Conservation (phyloP, 768 basidiomycete species). For the Lentinus brumalis region DNA sequence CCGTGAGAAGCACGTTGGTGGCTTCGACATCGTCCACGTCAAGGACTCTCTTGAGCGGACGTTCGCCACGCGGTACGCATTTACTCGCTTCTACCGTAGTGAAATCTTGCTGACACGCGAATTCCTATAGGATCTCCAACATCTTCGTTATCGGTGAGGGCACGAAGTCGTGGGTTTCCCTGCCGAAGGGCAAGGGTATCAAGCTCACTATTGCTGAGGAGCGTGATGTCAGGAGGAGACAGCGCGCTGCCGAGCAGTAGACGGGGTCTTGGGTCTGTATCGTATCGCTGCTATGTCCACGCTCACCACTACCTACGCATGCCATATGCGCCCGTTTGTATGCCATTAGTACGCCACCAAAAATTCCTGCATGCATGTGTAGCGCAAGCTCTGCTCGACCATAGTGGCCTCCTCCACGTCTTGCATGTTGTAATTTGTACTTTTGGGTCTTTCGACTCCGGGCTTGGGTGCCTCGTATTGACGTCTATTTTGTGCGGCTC, state of each 20-base stretch:
- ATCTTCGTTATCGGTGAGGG: conserved; percentile 99
- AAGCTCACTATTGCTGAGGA: conserved; percentile 98
- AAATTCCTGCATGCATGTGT: conserved; percentile 28
- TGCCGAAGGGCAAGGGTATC: conserved; percentile 97
- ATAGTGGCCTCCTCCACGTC: background rate
- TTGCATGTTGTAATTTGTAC: background rate
- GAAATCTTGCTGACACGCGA: background rate
- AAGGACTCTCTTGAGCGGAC: conserved; percentile 94
- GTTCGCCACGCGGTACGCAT: conserved; percentile 91
- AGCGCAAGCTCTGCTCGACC: background rate
- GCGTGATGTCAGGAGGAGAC: conserved; percentile 88
- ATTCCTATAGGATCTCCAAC: conserved; percentile 77
- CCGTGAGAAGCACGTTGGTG: conserved; percentile 96
- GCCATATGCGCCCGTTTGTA: conserved; percentile 33
- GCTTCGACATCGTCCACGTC: conserved; percentile 98
- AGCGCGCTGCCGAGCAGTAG: conserved; percentile 69
- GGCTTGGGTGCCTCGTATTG: too few relatives aligned
- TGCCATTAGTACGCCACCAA: conserved; percentile 31
- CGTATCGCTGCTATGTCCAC: conserved; percentile 20
- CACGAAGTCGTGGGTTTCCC: conserved; percentile 92
- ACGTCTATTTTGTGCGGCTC: too few relatives aligned
- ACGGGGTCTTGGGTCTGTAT: conserved; percentile 25
- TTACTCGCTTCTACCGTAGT: too few relatives aligned
- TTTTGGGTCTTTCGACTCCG: too few relatives aligned
- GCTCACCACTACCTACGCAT: conserved; percentile 24